Base-by-base conservation (phyloP, 106 monocot genomes). In the Alisma plantagoaquatica region DNA sequence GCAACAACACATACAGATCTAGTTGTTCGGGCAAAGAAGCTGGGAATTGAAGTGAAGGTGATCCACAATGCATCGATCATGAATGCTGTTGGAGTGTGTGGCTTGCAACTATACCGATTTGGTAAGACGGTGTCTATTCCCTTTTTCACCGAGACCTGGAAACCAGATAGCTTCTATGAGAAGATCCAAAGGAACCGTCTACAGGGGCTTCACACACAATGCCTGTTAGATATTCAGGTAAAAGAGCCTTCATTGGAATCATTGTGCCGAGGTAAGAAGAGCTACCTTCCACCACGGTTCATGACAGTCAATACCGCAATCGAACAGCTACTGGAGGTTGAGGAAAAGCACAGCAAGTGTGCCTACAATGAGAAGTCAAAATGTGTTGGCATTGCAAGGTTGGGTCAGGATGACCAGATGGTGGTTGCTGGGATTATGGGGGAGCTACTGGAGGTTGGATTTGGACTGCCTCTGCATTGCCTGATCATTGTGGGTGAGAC, bases 131-230 rank as follows among this genome's bases (percentile, higher is more conserved):
- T 91, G 50, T 91, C 91, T 23, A 74, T 91, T 59, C 90, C 90
- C 31, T 84, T 91, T 71, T 91, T 91, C 56, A 91, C 90, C 0
- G 90, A 91, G 15, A 75, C 84, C 33, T 91, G 90, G 90, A 77
- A 72, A 47, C 90, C 90, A 9, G 71, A 84, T 35, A 91, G 90
- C 58, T 91, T 91, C 67, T 91, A 84, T 61, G 50, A 70, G 42
- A 91, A 81, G 72, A 84, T 91, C 59, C 59, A 77, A 63, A 70
- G 59, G 47, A 91, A 84, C 66, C 62, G 43, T 0, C 60, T 43
- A 42, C 74, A 84, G 49, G 90, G 90, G 30, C 60, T 91, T 54
- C 90, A 91, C 62, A 91, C 90, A 19, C 80, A 84, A 25, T 91
- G 84, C 63, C 60, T 91, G 46, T 48, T 84, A 74, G 83, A 80